Percentiles rank a stretch among this genome's conserved stretches.
Evolutionary conservation across 768 basidiomycete species (phyloP).

Genomic region (Ephemerocybe angulata): DNA sequence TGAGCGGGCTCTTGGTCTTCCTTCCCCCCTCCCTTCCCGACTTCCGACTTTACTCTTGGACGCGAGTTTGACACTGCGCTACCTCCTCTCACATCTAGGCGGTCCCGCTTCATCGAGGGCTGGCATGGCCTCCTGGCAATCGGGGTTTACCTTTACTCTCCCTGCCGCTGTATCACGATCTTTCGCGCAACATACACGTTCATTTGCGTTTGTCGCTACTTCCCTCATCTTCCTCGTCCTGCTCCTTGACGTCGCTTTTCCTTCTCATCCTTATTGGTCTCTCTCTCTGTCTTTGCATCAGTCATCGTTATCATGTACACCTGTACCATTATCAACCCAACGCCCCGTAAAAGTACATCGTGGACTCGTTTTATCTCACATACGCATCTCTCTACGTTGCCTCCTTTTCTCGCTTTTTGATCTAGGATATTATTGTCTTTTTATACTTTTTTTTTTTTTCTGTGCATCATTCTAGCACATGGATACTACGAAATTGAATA

Average conservation of each 20-base stretch:
- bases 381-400: constrained; percentile 2
- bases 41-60: neutral
- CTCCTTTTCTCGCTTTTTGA: constrained; percentile 15
- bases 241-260: neutral
- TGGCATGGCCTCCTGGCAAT: neutral
- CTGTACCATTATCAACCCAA: neutral
- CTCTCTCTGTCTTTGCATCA: neutral
- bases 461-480: neutral
- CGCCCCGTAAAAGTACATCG: neutral
- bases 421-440: constrained; percentile 17
- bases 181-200: neutral
- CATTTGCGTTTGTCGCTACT: neutral
- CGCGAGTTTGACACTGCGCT: neutral
- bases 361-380: constrained; percentile 3
- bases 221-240: neutral
- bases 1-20: constrained; percentile 12
- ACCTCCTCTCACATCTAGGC: neutral
- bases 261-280: neutral
- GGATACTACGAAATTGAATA: no score
- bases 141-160: neutral
- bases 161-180: neutral
- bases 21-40: neutral
- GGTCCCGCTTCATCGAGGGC: neutral
- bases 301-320: neutral
- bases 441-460: constrained; percentile 2